Percentiles rank a stretch among this genome's conserved stretches.
Evolutionary conservation across 1,284 basidiomycete species (phyloP).

Genomic region (Ceratobasidium sp.): DNA sequence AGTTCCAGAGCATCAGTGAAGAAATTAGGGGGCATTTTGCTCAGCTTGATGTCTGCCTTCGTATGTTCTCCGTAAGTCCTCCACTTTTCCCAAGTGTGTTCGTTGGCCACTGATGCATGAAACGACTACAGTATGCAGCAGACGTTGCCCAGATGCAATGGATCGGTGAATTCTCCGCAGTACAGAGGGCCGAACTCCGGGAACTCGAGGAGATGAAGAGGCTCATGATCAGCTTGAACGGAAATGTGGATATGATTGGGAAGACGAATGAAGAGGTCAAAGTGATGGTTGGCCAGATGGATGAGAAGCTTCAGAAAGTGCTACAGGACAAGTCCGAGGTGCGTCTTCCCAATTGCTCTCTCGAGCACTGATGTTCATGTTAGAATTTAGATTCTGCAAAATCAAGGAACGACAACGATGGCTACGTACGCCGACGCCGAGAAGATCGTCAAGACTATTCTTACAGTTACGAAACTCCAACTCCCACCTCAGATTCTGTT

Average conservation of each 20-base stretch:
- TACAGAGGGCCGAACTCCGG: not conserved
- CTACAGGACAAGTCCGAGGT: not conserved
- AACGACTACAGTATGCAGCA: not conserved
- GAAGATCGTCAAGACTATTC: slow-evolving; percentile 15
- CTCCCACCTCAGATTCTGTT: slow-evolving; percentile 22
- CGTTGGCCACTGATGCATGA: not conserved
- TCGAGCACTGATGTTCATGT: not conserved
- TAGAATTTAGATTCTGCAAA: not conserved
- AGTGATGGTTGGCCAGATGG: not conserved
- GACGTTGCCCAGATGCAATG: slow-evolving; percentile 35
- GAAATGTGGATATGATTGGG: not conserved
- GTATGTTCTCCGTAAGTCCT: slow-evolving; percentile 25
- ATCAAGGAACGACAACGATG: not conserved
- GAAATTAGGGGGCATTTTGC: slow-evolving; percentile 20
- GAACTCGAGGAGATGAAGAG: not conserved
- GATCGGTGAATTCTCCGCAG: slow-evolving; percentile 17
- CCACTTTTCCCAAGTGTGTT: not conserved
- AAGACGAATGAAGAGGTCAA: not conserved
- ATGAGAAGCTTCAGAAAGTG: not conserved
- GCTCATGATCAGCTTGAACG: not conserved
- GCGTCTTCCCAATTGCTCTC: not conserved
- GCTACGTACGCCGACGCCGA: slow-evolving; percentile 26
- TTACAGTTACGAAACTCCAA: slow-evolving; percentile 23
- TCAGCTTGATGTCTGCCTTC: slow-evolving; percentile 17
- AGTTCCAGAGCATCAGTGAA: slow-evolving; percentile 15